These are phyloP conservation scores for Kazachstania sp. DNA, from an alignment of 1,139 yeast genomes.

Conservation along the genomic window DNA sequence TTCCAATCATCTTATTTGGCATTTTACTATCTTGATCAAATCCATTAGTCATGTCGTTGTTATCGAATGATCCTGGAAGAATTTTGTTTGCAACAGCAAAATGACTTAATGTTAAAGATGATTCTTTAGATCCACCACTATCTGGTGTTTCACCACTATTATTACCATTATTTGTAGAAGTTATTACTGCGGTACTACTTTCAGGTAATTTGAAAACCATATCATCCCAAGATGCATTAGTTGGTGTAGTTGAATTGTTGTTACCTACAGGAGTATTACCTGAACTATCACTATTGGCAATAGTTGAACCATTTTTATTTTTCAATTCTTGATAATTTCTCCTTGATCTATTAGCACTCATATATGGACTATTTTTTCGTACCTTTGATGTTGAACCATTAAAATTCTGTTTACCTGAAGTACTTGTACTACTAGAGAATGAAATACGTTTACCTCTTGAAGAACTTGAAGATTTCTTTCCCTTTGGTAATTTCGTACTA, in stretches of 20 bases:
- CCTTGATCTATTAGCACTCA: conserved; percentile 14
- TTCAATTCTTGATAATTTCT: conserved; percentile 16
- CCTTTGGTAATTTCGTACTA: background rate
- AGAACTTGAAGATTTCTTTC: conserved; percentile 8
- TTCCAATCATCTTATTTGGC: background rate
- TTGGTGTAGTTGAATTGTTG: background rate
- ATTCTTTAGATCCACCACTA: background rate
- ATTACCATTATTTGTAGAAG: background rate
- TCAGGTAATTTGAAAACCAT: conserved; percentile 25
- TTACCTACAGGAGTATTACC: background rate
- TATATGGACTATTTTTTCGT: conserved; percentile 25
- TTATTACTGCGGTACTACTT: conserved; percentile 13
- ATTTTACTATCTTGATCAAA: background rate
- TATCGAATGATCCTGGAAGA: background rate
- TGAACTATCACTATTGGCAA: conserved; percentile 2
- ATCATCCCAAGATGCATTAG: conserved; percentile 21
- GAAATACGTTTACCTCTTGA: conserved; percentile 12
- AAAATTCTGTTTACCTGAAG: background rate
- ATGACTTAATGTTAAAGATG: background rate
- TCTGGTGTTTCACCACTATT: background rate
- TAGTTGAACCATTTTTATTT: conserved; percentile 7
- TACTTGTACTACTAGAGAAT: conserved; percentile 4
- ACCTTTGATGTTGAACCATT: conserved; percentile 19
- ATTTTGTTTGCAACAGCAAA: background rate
- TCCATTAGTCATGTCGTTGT: background rate